phyloP scores from a whole-genome alignment of 805 yeast species.

The Helenozyma baotianmanensis region DNA sequence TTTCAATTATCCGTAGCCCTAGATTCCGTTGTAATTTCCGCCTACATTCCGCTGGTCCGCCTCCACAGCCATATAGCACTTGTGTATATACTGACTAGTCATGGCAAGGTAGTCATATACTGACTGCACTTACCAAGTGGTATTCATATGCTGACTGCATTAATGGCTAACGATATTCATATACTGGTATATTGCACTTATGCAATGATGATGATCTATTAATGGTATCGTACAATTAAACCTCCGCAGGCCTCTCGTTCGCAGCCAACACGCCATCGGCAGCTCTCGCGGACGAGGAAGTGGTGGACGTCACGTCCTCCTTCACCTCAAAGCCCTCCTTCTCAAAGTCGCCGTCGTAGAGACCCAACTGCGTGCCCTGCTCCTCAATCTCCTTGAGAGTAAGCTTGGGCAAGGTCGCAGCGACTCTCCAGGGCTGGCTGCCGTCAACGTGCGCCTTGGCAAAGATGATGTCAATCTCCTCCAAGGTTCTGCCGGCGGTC shows the following conservation, averaged over 20 bases:
- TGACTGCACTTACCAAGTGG: too few species aligned
- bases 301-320: conserved; percentile 22
- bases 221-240: too few species aligned
- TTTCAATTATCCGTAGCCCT: too few species aligned
- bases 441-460: conserved; percentile 59
- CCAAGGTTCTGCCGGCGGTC: conserved; percentile 42
- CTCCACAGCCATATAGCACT: too few species aligned
- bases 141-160: too few species aligned
- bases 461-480: conserved; percentile 52
- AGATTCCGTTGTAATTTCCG: too few species aligned
- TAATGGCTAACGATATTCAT: too few species aligned
- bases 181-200: too few species aligned
- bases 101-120: too few species aligned
- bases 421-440: conserved; percentile 59
- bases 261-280: conserved; percentile 9
- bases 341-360: conserved; percentile 43
- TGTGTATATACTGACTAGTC: too few species aligned
- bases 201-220: too few species aligned
- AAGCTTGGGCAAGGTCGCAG: conserved; percentile 57
- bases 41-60: too few species aligned
- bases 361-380: conserved; percentile 56
- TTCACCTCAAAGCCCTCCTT: conserved; percentile 30
- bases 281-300: conserved; percentile 13
- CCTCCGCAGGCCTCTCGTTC: conserved; percentile 5
- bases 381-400: conserved; percentile 53